These are phyloP conservation scores for Anthracocystis setariae DNA, from an alignment of 1,284 basidiomycete species.

Conservation along the genomic window DNA sequence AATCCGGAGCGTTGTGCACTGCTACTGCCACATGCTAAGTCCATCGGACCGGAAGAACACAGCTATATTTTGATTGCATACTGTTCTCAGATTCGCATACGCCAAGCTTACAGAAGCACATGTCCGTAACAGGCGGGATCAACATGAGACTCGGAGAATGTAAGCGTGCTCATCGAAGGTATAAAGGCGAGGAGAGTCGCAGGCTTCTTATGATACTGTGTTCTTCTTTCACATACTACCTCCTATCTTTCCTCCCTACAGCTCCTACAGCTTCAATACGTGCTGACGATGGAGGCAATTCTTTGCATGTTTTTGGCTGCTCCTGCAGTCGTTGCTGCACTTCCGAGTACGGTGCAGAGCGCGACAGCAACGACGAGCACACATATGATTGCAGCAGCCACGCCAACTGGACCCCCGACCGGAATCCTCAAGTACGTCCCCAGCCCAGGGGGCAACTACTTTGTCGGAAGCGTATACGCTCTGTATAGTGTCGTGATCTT, in stretches of 20 bases:
- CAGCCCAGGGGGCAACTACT: conserved; percentile 37
- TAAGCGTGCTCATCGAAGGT: no score
- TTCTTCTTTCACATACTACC: no score
- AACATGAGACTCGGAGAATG: no score
- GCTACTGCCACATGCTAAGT: conserved; percentile 9
- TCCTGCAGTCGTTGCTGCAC: not conserved
- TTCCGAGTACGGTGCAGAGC: not conserved
- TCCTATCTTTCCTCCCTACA: no score
- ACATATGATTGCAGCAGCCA: not conserved
- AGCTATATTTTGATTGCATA: not conserved
- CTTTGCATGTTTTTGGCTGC: not conserved
- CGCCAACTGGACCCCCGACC: not conserved
- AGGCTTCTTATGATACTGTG: no score
- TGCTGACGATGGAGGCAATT: not conserved
- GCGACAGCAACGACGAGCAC: not conserved
- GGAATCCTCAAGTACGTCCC: conserved; percentile 49
- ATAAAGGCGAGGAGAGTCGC: no score
- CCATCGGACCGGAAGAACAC: conserved; percentile 5
- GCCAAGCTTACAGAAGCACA: no score
- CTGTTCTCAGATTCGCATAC: no score
- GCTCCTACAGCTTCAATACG: not conserved
- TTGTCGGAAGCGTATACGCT: conserved; percentile 33
- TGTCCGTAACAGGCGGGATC: no score
- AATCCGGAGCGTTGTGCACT: no score
- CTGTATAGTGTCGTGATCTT: conserved; percentile 22